Conservation (phyloP, 768 basidiomycete genomes). For the Rhodotorula sphaerocarpa region DNA sequence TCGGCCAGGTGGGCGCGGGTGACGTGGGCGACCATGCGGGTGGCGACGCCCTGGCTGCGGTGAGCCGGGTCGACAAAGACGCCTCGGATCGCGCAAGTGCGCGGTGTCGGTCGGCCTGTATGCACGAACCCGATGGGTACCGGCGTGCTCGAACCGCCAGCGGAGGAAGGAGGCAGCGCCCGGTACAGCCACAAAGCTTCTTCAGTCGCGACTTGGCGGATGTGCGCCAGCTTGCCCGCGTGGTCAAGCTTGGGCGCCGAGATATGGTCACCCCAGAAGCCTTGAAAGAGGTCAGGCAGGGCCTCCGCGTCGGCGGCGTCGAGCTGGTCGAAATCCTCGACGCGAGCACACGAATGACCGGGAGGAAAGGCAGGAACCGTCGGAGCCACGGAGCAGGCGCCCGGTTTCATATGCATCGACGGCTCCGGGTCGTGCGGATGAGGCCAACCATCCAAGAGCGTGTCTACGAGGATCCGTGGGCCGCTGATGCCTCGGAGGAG, state of each 20-base stretch:
- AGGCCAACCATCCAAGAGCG: conserved; percentile 5
- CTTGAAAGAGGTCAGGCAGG: background rate
- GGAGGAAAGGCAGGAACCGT: background rate
- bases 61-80: background rate
- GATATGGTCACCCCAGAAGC: background rate
- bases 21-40: conserved; percentile 1
- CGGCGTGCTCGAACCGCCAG: too few relatives aligned
- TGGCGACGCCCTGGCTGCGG: conserved; percentile 4
- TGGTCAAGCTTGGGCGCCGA: background rate
- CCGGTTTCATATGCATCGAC: background rate
- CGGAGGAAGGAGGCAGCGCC: background rate
- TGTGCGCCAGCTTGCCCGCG: background rate
- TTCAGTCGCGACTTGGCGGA: too few relatives aligned
- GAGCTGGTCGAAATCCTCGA: background rate
- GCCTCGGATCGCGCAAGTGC: conserved; percentile 15
- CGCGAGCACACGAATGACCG: background rate
- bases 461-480: background rate
- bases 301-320: background rate
- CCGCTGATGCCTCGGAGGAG: conserved; percentile 17
- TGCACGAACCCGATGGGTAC: conserved; percentile 10
- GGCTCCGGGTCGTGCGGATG: background rate
- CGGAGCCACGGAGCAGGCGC: background rate
- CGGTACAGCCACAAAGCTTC: conserved; percentile 15
- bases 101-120: conserved; percentile 13
- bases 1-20: conserved; percentile 9